Percentiles rank a stretch among this genome's conserved stretches.
These are phyloP conservation scores for Paraleonurus japonicus DNA, from an alignment of 257 asterid genomes.

Conservation along the genomic window DNA sequence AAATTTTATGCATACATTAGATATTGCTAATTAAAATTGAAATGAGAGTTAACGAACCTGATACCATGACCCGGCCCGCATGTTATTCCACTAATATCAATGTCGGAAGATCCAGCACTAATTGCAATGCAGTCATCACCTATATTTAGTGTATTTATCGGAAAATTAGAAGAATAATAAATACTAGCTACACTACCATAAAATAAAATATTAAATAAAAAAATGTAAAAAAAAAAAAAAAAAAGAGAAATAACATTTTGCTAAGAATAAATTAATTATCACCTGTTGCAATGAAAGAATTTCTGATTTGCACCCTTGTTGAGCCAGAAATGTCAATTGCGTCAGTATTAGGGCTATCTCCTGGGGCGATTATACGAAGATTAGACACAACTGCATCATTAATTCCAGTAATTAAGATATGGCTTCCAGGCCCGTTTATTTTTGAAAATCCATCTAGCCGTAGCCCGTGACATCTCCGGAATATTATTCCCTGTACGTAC, in stretches of 20 bases:
- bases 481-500: slow-evolving; percentile 42
- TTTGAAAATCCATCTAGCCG: slow-evolving; percentile 46
- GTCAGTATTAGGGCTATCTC: slow-evolving; percentile 68
- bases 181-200: not conserved
- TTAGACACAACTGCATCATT: slow-evolving; percentile 40
- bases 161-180: not conserved
- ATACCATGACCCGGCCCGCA: slow-evolving; percentile 81
- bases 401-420: slow-evolving; percentile 42
- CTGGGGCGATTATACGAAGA: slow-evolving; percentile 51
- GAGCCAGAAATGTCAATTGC: slow-evolving; percentile 52
- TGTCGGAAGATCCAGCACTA: slow-evolving; percentile 51
- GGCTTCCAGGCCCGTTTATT: slow-evolving; percentile 50
- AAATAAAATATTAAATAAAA: not conserved
- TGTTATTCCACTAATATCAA: slow-evolving; percentile 43
- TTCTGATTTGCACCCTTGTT: slow-evolving; percentile 35
- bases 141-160: not conserved
- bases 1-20: too few species aligned
- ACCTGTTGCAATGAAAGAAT: slow-evolving; percentile 61
- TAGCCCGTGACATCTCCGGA: slow-evolving; percentile 51
- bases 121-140: slow-evolving; percentile 77
- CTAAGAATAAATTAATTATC: not conserved
- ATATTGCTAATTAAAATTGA: not conserved
- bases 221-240: not conserved
- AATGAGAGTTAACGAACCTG: slow-evolving; percentile 38
- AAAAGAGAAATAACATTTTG: not conserved